Percentiles rank a stretch among this genome's conserved stretches.
Evolutionary conservation across 202 grass and related monocot species (phyloP).

Genomic region (Schoenoplectus tabernaemontani): DNA sequence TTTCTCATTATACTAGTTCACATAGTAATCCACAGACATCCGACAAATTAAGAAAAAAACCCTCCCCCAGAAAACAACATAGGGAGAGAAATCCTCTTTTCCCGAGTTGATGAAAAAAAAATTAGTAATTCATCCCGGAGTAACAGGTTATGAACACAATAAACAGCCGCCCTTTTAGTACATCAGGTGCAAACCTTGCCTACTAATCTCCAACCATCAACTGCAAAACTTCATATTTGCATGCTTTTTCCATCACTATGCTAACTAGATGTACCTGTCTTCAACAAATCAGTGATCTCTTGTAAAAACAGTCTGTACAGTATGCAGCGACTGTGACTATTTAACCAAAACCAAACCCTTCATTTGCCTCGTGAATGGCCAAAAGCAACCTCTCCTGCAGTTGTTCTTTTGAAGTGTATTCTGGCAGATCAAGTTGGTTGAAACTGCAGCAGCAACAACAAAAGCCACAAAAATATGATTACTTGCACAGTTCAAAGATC

Average conservation of each 20-base stretch:
- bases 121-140: constrained; percentile 7
- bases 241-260: constrained; percentile 5
- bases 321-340: constrained; percentile 1
- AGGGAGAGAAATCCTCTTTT: not conserved
- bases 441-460: constrained; percentile 48
- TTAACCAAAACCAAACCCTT: constrained; percentile 95
- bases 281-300: constrained; percentile 19
- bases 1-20: constrained; percentile 16
- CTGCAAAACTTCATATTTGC: constrained; percentile 5
- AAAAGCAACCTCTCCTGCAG: constrained; percentile 81
- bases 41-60: constrained; percentile 1
- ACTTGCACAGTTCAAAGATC: not conserved
- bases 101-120: constrained; percentile 6
- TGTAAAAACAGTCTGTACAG: constrained; percentile 30
- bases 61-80: constrained; percentile 14
- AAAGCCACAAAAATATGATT: not conserved
- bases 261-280: constrained; percentile 13
- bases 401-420: constrained; percentile 94
- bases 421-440: constrained; percentile 94
- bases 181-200: constrained; percentile 14
- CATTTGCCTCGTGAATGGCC: constrained; percentile 92
- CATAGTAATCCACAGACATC: constrained; percentile 1
- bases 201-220: not conserved
- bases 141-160: constrained; percentile 25
- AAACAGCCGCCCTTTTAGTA: constrained; percentile 12